phyloP scores from a whole-genome alignment of 2,329 filamentous ascomycete species.

The Sordariomycetes sp. region DNA sequence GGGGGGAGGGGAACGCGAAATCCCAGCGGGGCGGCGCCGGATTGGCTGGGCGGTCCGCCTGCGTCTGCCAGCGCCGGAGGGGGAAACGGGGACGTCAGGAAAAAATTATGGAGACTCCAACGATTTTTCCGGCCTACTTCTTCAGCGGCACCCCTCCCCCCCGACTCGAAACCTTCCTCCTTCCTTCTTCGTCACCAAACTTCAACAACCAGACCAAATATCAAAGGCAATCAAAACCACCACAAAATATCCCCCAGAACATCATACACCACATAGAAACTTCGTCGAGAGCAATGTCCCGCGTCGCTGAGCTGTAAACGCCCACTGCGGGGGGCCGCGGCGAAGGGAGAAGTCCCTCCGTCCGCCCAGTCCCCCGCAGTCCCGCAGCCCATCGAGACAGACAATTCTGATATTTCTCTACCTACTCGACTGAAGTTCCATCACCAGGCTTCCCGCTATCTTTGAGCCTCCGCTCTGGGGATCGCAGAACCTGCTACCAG shows the following conservation, averaged over 20 bases:
- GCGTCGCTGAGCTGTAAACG: constrained; percentile 84
- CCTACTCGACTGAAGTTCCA: constrained; percentile 47
- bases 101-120: neutral
- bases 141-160: constrained; percentile 4
- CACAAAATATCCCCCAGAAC: constrained; percentile 17
- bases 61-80: neutral
- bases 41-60: neutral
- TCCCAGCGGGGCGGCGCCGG: neutral
- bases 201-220: constrained; percentile 32
- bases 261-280: constrained; percentile 24
- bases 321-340: constrained; percentile 53
- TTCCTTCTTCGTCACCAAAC: constrained; percentile 8
- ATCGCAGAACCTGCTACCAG: constrained; percentile 4
- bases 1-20: neutral
- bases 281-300: constrained; percentile 64
- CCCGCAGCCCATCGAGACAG: constrained; percentile 71
- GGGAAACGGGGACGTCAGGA: neutral
- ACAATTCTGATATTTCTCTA: constrained; percentile 34
- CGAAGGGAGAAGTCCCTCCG: neutral
- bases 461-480: constrained; percentile 1
- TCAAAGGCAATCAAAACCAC: constrained; percentile 40
- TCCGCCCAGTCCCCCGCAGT: constrained; percentile 44
- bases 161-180: neutral
- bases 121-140: constrained; percentile 4
- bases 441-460: constrained; percentile 29